These are phyloP conservation scores for Trypanosoma melophagium DNA, from an alignment of 208 protist species.

Conservation along the genomic window DNA sequence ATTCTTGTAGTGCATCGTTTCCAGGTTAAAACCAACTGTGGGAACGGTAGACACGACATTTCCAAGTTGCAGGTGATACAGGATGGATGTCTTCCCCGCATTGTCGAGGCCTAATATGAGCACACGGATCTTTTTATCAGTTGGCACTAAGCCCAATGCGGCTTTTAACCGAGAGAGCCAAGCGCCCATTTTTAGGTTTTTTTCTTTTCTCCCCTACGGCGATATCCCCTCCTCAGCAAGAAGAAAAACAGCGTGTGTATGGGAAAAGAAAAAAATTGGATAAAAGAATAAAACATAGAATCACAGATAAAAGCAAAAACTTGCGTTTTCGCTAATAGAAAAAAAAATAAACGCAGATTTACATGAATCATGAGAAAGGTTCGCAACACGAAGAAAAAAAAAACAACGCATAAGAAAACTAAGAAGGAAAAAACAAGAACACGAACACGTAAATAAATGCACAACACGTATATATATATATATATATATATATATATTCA, in stretches of 20 bases:
- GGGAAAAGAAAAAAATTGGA: slow-evolving; percentile 4
- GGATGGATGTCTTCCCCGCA: slow-evolving; percentile 97
- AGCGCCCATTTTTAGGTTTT: slow-evolving; percentile 46
- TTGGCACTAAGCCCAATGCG: slow-evolving; percentile 58
- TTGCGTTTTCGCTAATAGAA: not conserved
- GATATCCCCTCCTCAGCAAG: not conserved
- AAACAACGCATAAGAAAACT: slow-evolving; percentile 14
- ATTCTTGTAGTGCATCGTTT: slow-evolving; percentile 97
- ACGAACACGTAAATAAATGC: slow-evolving; percentile 7
- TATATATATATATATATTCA: slow-evolving; percentile 8
- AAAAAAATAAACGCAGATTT: no score
- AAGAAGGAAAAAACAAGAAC: slow-evolving; percentile 1
- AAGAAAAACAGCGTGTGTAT: slow-evolving; percentile 5
- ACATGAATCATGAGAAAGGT: no score
- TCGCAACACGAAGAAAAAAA: slow-evolving; percentile 3
- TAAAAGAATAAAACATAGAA: slow-evolving; percentile 7
- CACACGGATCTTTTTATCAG: slow-evolving; percentile 89
- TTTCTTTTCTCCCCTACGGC: not conserved
- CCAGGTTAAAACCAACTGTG: slow-evolving; percentile 98
- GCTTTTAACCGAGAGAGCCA: slow-evolving; percentile 52
- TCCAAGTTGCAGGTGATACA: slow-evolving; percentile 98
- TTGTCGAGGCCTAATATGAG: slow-evolving; percentile 96
- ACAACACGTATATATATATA: slow-evolving; percentile 14
- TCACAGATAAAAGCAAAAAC: slow-evolving; percentile 2
- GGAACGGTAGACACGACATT: slow-evolving; percentile 97